Evolutionary conservation across 2,329 filamentous ascomycete species (phyloP).

Genomic region (Bipolaris bicolor): DNA sequence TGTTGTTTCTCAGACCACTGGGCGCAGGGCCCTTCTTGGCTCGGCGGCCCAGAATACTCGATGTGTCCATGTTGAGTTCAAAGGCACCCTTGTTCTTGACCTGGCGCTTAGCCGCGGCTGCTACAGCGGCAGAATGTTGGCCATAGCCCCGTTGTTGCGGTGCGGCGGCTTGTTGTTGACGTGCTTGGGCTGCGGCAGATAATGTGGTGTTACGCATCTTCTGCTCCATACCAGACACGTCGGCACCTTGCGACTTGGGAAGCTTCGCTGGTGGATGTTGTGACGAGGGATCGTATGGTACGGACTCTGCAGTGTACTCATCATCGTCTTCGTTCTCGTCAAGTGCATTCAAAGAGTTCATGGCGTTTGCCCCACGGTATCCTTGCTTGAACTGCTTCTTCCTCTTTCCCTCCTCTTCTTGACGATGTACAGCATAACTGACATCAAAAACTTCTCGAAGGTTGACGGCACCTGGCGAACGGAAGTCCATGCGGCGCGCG

Average conservation of each 20-base stretch:
- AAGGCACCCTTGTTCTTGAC: conserved; percentile 83
- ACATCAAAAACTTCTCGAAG: conserved; percentile 97
- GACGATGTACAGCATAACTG: conserved; percentile 93
- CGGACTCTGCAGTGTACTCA: conserved; percentile 69
- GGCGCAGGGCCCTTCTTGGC: conserved; percentile 56
- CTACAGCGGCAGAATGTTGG: conserved; percentile 83
- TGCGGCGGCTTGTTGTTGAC: conserved; percentile 54
- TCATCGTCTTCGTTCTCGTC: conserved; percentile 70
- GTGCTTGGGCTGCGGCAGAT: conserved; percentile 66
- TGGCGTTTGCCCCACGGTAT: conserved; percentile 66
- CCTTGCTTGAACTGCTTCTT: conserved; percentile 82
- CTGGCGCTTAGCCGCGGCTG: conserved; percentile 81
- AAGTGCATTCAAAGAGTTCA: conserved; percentile 69
- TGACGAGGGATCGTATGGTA: conserved; percentile 57
- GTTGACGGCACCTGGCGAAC: conserved; percentile 93
- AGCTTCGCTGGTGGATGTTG: conserved; percentile 66
- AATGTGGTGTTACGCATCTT: conserved; percentile 86
- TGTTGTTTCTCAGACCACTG: conserved; percentile 55
- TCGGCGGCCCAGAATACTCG: conserved; percentile 81
- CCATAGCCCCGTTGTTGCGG: conserved; percentile 72
- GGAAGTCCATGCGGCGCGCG: conserved; percentile 84
- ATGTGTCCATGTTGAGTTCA: conserved; percentile 88
- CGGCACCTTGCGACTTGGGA: conserved; percentile 67
- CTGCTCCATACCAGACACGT: conserved; percentile 78
- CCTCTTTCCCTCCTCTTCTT: conserved; percentile 94